Conservation (phyloP, 768 basidiomycete species). For the Boletus tomentosulus region DNA sequence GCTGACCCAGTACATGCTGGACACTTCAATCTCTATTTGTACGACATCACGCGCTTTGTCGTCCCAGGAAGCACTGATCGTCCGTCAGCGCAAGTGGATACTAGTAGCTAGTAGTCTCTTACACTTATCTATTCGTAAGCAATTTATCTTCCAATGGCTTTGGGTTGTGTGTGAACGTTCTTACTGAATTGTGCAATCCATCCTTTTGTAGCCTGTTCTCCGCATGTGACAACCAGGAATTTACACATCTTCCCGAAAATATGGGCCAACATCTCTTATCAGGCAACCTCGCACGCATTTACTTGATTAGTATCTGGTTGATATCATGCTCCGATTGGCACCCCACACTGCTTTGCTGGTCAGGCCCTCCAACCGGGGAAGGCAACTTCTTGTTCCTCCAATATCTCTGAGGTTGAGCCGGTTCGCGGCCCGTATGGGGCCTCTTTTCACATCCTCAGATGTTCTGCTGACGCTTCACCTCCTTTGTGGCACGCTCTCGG, state of each 20-base stretch:
- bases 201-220: constrained; percentile 12
- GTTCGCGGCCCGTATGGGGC: neutral
- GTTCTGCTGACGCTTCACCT: constrained; percentile 18
- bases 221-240: constrained; percentile 15
- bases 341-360: constrained; percentile 8
- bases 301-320: constrained; percentile 21
- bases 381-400: neutral
- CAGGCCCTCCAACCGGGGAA: constrained; percentile 3
- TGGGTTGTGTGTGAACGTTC: constrained; percentile 6
- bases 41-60: neutral
- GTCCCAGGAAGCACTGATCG: neutral
- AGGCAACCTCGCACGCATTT: constrained; percentile 12
- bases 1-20: neutral
- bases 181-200: neutral
- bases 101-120: neutral
- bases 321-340: constrained; percentile 13
- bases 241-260: constrained; percentile 4
- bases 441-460: constrained; percentile 16
- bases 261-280: constrained; percentile 5
- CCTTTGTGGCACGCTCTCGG: constrained; percentile 31
- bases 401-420: neutral
- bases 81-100: neutral
- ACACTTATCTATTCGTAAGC: neutral
- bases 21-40: constrained; percentile 12
- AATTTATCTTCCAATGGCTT: neutral